Conservation (phyloP, 768 basidiomycete species). For the Trametes meyenii region DNA sequence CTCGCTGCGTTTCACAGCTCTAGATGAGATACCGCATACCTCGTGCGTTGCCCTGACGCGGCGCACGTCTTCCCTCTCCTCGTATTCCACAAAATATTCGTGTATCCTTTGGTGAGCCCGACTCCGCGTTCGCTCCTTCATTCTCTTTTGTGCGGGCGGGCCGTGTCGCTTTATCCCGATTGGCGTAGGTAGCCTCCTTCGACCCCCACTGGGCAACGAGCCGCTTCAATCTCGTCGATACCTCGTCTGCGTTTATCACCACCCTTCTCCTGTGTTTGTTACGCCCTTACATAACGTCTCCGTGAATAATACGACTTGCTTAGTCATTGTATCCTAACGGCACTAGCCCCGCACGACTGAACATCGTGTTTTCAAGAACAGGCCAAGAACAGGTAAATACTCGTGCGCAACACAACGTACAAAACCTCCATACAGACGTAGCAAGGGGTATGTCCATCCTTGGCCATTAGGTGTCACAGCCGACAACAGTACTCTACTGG, state of each 20-base stretch:
- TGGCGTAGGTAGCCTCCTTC: slow-evolving; percentile 7
- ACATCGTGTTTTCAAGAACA: too few species aligned
- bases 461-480: not conserved
- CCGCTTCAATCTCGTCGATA: slow-evolving; percentile 26
- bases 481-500: not conserved
- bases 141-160: slow-evolving; percentile 16
- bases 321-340: not conserved
- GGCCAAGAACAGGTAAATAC: too few species aligned
- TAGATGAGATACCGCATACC: slow-evolving; percentile 9
- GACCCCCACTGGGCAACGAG: slow-evolving; percentile 22
- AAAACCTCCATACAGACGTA: too few species aligned
- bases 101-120: slow-evolving; percentile 2
- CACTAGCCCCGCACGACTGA: too few species aligned
- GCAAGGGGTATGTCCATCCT: not conserved
- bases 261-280: not conserved
- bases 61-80: not conserved
- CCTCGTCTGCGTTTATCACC: slow-evolving; percentile 12
- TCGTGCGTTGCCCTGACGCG: not conserved
- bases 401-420: too few species aligned
- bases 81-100: not conserved
- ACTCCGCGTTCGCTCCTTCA: slow-evolving; percentile 19
- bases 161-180: slow-evolving; percentile 7
- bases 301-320: not conserved
- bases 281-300: not conserved
- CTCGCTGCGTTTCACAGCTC: not conserved